A percentile compares a stretch with the other conserved stretches of the same genome.
These are phyloP conservation scores for Solanum peruvianum DNA, from an alignment of 257 asterid species.

Conservation along the genomic window DNA sequence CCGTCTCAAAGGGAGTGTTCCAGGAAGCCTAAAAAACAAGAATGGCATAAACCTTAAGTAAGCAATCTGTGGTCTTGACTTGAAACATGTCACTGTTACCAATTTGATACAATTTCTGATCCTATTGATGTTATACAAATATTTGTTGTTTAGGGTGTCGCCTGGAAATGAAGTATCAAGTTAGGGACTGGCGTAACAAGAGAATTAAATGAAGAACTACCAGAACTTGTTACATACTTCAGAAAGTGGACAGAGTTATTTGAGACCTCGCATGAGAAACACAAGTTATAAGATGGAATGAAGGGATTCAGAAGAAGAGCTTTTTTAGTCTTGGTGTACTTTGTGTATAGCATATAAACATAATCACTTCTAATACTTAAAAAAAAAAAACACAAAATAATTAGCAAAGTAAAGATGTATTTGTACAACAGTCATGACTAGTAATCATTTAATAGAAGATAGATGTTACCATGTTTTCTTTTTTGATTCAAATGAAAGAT, in stretches of 20 bases:
- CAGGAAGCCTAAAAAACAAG: conserved; percentile 30
- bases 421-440: background rate
- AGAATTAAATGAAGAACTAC: background rate
- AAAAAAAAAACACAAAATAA: background rate
- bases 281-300: background rate
- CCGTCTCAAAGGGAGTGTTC: conserved; percentile 34
- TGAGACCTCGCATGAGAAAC: background rate
- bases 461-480: background rate
- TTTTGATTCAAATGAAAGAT: background rate
- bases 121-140: background rate
- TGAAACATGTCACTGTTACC: background rate
- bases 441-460: background rate
- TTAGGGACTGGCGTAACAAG: background rate
- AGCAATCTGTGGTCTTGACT: background rate
- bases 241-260: background rate
- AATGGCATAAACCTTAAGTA: conserved; percentile 33
- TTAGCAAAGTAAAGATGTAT: background rate
- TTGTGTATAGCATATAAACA: background rate
- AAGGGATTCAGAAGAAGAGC: background rate
- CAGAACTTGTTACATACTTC: background rate
- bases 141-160: conserved; percentile 14
- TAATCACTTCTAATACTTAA: background rate
- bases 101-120: no score
- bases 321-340: background rate
- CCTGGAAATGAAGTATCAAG: conserved; percentile 4